Conservation (phyloP, 371 early-diverging fungal species). For the Dichotomocladium elegans region DNA sequence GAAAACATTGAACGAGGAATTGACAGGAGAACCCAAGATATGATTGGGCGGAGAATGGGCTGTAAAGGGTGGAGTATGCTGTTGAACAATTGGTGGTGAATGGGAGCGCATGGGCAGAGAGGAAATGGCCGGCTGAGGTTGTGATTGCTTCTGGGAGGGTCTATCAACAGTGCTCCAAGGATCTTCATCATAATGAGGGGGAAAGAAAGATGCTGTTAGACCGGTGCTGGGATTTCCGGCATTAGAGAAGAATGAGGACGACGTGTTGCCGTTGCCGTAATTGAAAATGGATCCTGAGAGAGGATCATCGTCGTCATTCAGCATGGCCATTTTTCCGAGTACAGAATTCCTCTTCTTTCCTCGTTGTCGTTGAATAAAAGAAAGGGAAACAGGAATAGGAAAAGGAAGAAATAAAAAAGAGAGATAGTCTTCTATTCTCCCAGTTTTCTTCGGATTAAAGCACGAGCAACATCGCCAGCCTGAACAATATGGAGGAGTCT, state of each 20-base stretch:
- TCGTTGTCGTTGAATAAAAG: too few relatives aligned
- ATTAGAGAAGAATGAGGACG: conserved; percentile 4
- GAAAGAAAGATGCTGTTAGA: conserved; percentile 8
- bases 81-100: neutral
- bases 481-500: too few relatives aligned
- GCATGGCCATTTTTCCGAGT: conserved; percentile 1
- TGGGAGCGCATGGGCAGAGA: neutral
- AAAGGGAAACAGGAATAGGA: neutral
- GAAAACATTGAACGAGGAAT: too few relatives aligned
- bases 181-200: conserved; percentile 15
- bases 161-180: conserved; percentile 12
- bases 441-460: too few relatives aligned
- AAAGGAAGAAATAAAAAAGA: neutral
- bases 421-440: too few relatives aligned
- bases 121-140: conserved; percentile 3
- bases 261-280: conserved; percentile 1
- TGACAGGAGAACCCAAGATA: too few relatives aligned
- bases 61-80: neutral
- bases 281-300: conserved; percentile 12
- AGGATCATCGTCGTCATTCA: conserved; percentile 18
- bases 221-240: neutral
- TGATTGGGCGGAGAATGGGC: too few relatives aligned
- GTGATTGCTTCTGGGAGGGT: neutral
- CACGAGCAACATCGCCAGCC: too few relatives aligned
- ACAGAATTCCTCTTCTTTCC: too few relatives aligned